Evolutionary conservation across 108 stramenopile species (phyloP).

Genomic region (Skeletonema menzelii): DNA sequence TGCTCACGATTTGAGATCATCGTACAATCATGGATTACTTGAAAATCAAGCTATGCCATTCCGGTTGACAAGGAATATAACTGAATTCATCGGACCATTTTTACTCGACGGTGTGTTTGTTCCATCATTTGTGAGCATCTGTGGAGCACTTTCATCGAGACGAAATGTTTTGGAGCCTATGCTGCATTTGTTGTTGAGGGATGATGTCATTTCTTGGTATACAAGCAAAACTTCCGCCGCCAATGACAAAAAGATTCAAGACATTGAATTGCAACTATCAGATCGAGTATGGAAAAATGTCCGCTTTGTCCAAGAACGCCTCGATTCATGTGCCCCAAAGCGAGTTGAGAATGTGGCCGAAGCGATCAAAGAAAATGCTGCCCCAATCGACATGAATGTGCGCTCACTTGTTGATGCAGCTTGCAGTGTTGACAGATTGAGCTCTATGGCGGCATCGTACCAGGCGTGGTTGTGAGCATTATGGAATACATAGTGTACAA

Average conservation of each 20-base stretch:
- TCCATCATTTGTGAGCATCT: slow-evolving; percentile 62
- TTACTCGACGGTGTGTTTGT: slow-evolving; percentile 68
- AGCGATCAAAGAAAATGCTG: slow-evolving; percentile 22
- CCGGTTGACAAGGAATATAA: slow-evolving; percentile 78
- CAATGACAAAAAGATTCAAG: slow-evolving; percentile 77
- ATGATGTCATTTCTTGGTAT: slow-evolving; percentile 87
- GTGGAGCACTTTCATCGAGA: slow-evolving; percentile 56
- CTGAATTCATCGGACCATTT: slow-evolving; percentile 64
- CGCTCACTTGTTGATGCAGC: slow-evolving; percentile 61
- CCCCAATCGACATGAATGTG: slow-evolving; percentile 64
- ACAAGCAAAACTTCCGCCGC: slow-evolving; percentile 72
- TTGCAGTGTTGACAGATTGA: slow-evolving; percentile 56
- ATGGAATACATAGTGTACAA: too few relatives aligned
- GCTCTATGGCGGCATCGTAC: slow-evolving; percentile 69
- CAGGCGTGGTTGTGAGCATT: slow-evolving; percentile 69
- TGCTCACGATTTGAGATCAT: slow-evolving; percentile 75
- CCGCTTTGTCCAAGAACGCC: slow-evolving; percentile 50
- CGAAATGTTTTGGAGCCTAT: slow-evolving; percentile 67
- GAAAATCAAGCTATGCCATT: slow-evolving; percentile 71
- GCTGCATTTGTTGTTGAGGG: slow-evolving; percentile 71
- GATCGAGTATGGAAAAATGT: slow-evolving; percentile 81
- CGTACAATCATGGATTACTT: slow-evolving; percentile 85
- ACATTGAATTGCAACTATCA: slow-evolving; percentile 76
- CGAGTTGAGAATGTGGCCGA: slow-evolving; percentile 25
- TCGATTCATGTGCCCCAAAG: slow-evolving; percentile 60